These are phyloP conservation scores for Balakata baccata DNA, from an alignment of 345 rosid species.

Conservation along the genomic window DNA sequence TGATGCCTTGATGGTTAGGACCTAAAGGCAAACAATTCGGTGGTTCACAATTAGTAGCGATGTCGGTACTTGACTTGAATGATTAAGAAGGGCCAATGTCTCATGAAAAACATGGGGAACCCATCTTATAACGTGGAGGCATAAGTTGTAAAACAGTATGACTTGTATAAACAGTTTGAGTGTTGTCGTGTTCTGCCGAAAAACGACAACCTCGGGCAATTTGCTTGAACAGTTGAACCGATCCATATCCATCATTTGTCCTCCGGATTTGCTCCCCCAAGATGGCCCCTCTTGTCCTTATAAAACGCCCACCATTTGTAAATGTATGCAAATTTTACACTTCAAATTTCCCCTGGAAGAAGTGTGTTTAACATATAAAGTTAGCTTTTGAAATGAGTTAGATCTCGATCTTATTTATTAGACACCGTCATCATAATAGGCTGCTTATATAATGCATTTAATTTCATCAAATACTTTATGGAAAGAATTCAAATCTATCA, in stretches of 20 bases:
- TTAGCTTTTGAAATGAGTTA: no score
- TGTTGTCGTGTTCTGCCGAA: background rate
- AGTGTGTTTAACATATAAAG: no score
- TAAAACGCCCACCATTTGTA: no score
- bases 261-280: background rate
- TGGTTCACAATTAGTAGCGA: slow-evolving; percentile 12
- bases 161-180: background rate
- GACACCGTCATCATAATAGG: no score
- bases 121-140: slow-evolving; percentile 21
- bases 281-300: background rate
- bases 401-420: no score
- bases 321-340: no score
- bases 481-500: no score
- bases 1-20: background rate
- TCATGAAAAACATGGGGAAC: slow-evolving; percentile 9
- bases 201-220: background rate
- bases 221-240: background rate
- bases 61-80: slow-evolving; percentile 17
- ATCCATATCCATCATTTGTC: background rate
- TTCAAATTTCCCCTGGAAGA: no score
- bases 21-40: background rate
- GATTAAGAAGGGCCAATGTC: background rate
- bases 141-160: background rate
- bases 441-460: no score
- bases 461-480: no score